phyloP scores from a whole-genome alignment of 805 yeast genomes.

The Candida broadrunensis region DNA sequence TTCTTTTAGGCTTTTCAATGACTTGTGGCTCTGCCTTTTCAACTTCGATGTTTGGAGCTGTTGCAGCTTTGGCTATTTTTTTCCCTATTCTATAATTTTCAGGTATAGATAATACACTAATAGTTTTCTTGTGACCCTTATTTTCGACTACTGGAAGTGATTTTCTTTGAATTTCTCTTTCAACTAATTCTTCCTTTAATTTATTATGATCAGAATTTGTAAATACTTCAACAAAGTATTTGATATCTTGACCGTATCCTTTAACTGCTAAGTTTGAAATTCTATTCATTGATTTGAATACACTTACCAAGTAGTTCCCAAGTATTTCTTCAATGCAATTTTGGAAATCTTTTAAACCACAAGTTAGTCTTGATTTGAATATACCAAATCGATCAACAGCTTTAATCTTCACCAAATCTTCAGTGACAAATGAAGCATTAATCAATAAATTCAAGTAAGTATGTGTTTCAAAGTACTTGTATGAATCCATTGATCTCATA shows the following conservation, averaged over 20 bases:
- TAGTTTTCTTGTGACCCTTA: background rate
- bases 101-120: background rate
- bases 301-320: constrained; percentile 13
- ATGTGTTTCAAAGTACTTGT: constrained; percentile 29
- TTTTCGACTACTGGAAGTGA: background rate
- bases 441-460: constrained; percentile 44
- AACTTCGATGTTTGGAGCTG: too few relatives aligned
- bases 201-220: background rate
- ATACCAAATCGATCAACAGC: constrained; percentile 12
- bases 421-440: constrained; percentile 42
- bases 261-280: constrained; percentile 18
- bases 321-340: constrained; percentile 18
- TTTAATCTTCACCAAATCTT: constrained; percentile 14
- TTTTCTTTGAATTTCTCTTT: background rate
- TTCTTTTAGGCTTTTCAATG: background rate
- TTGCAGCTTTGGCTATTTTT: background rate
- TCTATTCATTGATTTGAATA: constrained; percentile 20
- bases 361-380: constrained; percentile 18
- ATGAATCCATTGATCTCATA: constrained; percentile 35
- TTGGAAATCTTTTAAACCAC: constrained; percentile 18
- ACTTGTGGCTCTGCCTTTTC: background rate
- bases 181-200: background rate
- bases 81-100: background rate
- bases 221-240: constrained; percentile 3
- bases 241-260: constrained; percentile 12